Base-by-base conservation (phyloP, 768 basidiomycete genomes). In the Tricholoma hemisulphureum region DNA sequence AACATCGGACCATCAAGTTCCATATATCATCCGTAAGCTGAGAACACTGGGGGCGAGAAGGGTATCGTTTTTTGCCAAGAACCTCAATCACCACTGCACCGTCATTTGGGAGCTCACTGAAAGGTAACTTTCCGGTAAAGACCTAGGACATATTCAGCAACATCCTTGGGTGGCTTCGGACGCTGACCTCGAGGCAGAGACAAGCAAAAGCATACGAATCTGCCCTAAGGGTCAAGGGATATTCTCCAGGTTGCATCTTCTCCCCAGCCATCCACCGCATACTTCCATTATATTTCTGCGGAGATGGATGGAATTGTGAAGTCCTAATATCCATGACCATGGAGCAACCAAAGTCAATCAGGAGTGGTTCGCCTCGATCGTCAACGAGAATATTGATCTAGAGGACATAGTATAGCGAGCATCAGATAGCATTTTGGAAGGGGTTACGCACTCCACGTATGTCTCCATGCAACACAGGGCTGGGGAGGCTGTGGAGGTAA, bases 121-220 rank as follows among this genome's bases (percentile, higher is more conserved):
- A 65, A 5, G 64, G 64, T 16, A 55, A 29, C 18, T 54, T 50
- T 3, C 64, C 64, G 3, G 62, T 56, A 4, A 62, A 51, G 8
- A 59, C 57, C 60, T 61, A n/a, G n/a, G 16, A 37, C 21, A 48
- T 37, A n/a, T n/a, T 7, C 10, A 34, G 2, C 11, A 43, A 23
- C 3, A 34, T 18, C 6, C 3, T 41, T 18, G 20, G 28, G 18
- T 29, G 56, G 28, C 14, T 6, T 31, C 26, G 20, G 18, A 29
- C 20, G 14, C 53, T 13, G 39, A 63, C 64, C 64, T 65, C 64
- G 4, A 65, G 37, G 28, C 56, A 50, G 1, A 61, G 45, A 16
- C 55, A 62, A 24, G 48, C 64, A 24, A 63, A 65, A 7, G 64
- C 63, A 29, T 55, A 65, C 1, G 50, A 35, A 56, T 65, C 64